Percentiles rank a stretch among this genome's conserved stretches.
Evolutionary conservation across 495 filamentous ascomycete genomes (phyloP).

Genomic region (Neurospora tetrasperma): DNA sequence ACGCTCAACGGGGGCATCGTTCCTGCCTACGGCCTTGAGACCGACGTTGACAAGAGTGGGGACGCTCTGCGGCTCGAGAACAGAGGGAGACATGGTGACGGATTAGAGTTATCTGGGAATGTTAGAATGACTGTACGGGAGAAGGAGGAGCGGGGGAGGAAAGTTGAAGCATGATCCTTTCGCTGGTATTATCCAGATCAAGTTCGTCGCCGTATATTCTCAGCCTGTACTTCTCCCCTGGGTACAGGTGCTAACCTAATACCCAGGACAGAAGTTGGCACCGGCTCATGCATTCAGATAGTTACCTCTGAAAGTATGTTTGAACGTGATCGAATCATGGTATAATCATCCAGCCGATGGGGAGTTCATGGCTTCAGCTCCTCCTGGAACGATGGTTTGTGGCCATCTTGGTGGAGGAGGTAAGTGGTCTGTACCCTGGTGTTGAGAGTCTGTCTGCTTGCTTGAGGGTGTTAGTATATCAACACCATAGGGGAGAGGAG

Average conservation of each 20-base stretch:
- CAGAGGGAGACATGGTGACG: conserved; percentile 63
- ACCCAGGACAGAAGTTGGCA: conserved; percentile 15
- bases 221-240: conserved; percentile 45
- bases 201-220: conserved; percentile 93
- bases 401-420: not conserved
- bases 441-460: not conserved
- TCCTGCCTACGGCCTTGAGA: conserved; percentile 19
- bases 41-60: conserved; percentile 18
- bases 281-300: conserved; percentile 35
- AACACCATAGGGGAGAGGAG: not conserved
- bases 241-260: not conserved
- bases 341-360: not conserved
- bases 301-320: conserved; percentile 25
- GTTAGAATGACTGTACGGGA: conserved; percentile 15
- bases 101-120: conserved; percentile 21
- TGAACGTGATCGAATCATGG: not conserved
- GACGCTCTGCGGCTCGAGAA: conserved; percentile 22
- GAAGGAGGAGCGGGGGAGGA: conserved; percentile 30
- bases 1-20: conserved; percentile 30
- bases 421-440: not conserved
- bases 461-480: not conserved
- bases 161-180: conserved; percentile 75
- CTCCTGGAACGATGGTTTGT: not conserved
- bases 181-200: conserved; percentile 99
- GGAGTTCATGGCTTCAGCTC: not conserved